Evolutionary conservation across 306 rosid genomes (phyloP).

Genomic region (Cucumis melo): DNA sequence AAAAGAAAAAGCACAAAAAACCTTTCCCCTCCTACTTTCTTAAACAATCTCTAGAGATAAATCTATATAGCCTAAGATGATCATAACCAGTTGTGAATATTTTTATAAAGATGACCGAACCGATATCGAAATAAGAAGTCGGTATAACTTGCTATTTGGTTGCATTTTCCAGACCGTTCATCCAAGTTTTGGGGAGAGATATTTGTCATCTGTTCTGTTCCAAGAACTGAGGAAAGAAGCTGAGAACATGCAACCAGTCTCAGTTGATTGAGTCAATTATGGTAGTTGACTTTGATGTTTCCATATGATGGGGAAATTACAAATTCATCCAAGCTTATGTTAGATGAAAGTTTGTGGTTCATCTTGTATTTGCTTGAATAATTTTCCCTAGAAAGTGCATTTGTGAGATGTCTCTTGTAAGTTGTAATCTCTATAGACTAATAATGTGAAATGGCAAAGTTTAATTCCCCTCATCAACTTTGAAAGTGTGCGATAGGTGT

Average conservation of each 20-base stretch:
- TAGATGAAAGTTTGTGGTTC: neutral
- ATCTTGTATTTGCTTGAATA: no score
- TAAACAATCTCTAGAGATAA: neutral
- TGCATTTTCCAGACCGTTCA: constrained; percentile 66
- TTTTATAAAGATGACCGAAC: neutral
- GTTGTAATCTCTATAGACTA: no score
- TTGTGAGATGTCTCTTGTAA: no score
- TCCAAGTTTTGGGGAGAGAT: constrained; percentile 93
- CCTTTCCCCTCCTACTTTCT: neutral
- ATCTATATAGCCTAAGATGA: neutral
- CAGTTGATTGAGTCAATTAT: constrained; percentile 26
- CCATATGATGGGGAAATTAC: neutral
- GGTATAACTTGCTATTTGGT: neutral
- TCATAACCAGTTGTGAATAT: neutral
- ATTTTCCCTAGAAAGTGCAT: no score
- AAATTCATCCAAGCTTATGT: neutral
- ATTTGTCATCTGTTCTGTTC: constrained; percentile 80
- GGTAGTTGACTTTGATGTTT: no score
- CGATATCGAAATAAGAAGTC: neutral
- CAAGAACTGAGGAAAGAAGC: constrained; percentile 74
- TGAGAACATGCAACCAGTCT: constrained; percentile 91
- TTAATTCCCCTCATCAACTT: no score
- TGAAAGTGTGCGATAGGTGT: no score
- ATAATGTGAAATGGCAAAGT: no score
- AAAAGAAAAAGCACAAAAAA: no score